Conservation (phyloP, 75 land plant species). For the Selaginella tamariscina region DNA sequence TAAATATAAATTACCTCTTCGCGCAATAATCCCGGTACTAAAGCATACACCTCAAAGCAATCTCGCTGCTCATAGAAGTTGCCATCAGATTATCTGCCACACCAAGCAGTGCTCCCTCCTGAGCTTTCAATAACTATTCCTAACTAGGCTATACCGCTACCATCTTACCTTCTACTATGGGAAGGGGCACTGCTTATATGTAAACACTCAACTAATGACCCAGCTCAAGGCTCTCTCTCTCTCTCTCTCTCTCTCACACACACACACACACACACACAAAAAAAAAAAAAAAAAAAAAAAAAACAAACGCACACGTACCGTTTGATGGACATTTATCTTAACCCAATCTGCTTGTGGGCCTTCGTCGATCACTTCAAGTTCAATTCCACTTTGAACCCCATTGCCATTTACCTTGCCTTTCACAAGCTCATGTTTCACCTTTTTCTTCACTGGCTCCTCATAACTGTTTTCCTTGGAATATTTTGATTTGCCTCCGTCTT, state of each 20-base stretch:
- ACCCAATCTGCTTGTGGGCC: conserved; percentile 96
- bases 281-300: too few species aligned
- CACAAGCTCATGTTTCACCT: conserved; percentile 9
- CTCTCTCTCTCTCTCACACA: too few species aligned
- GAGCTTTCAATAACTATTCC: background rate
- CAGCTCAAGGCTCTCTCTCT: too few species aligned
- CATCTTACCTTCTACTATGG: too few species aligned
- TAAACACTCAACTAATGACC: too few species aligned
- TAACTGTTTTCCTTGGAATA: background rate
- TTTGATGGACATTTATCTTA: conserved; percentile 75
- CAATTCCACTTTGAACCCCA: conserved; percentile 16
- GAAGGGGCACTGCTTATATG: too few species aligned
- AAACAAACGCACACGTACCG: too few species aligned
- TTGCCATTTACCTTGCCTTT: background rate
- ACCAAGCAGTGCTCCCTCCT: conserved; percentile 13
- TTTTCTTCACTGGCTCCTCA: conserved; percentile 3
- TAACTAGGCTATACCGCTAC: too few species aligned
- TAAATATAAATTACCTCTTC: conserved; percentile 76
- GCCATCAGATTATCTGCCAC: conserved; percentile 4
- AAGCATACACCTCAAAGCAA: conserved; percentile 89
- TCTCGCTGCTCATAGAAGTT: conserved; percentile 46
- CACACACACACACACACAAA: too few species aligned
- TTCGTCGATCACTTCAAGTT: conserved; percentile 51
- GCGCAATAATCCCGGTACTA: conserved; percentile 86
- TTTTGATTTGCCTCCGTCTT: background rate